These are phyloP conservation scores for Cyberlindnera maclurae DNA, from an alignment of 805 yeast genomes.

Conservation along the genomic window DNA sequence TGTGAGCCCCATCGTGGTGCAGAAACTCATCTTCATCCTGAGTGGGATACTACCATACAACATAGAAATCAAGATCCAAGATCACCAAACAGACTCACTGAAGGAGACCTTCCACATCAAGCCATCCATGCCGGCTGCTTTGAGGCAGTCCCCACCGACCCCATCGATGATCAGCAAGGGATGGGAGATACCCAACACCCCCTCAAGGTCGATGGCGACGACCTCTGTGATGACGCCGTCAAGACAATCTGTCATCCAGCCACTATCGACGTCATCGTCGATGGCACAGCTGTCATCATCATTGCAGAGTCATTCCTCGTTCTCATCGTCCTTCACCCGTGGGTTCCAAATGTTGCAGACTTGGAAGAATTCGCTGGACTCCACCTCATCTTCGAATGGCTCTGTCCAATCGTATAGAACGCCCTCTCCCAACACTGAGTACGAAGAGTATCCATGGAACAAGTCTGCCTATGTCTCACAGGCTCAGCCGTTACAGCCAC, in stretches of 20 bases:
- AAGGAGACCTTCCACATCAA: not conserved
- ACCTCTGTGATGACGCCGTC: constrained; percentile 26
- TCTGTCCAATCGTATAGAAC: constrained; percentile 18
- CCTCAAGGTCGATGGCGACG: constrained; percentile 19
- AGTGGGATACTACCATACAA: constrained; percentile 41
- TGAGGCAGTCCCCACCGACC: constrained; percentile 13
- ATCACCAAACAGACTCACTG: not conserved
- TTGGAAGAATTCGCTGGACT: constrained; percentile 22
- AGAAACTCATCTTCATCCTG: constrained; percentile 46
- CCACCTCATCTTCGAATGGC: constrained; percentile 25
- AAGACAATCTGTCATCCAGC: constrained; percentile 28
- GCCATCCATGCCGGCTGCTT: not conserved
- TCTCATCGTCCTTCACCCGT: constrained; percentile 26
- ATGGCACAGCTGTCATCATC: constrained; percentile 32
- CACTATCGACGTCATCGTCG: constrained; percentile 30
- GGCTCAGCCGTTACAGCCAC: constrained; percentile 3
- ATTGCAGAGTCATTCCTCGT: constrained; percentile 27
- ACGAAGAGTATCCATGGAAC: constrained; percentile 36
- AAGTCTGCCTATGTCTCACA: not conserved
- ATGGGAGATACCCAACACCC: constrained; percentile 34
- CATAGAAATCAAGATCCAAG: constrained; percentile 15
- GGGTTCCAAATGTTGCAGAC: constrained; percentile 19
- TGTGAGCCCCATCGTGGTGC: constrained; percentile 53
- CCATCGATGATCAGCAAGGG: constrained; percentile 26
- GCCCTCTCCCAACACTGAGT: constrained; percentile 31